Conservation (phyloP, 352 stramenopile genomes). For the Phytophthora quininea region DNA sequence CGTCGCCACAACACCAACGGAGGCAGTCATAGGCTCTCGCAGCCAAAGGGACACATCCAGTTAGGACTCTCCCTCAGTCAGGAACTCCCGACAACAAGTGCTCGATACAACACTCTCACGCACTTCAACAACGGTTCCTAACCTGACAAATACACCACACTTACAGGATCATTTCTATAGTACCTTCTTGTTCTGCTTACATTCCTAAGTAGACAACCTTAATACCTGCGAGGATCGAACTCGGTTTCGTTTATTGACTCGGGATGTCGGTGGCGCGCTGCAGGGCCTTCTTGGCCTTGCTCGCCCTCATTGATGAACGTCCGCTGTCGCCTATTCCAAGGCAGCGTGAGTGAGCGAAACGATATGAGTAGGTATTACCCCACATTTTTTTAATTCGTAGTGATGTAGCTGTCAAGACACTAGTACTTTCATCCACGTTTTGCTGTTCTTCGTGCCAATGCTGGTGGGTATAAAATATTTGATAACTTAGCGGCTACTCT, state of each 20-base stretch:
- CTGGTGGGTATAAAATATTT: too few relatives aligned
- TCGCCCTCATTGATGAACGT: constrained; percentile 35
- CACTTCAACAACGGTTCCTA: not conserved
- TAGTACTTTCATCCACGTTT: too few relatives aligned
- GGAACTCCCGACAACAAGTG: not conserved
- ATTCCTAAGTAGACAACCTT: constrained; percentile 27
- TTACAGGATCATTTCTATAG: constrained; percentile 38
- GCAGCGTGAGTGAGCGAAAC: constrained; percentile 35
- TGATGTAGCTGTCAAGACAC: too few relatives aligned
- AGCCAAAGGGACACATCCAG: not conserved
- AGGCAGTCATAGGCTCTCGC: not conserved
- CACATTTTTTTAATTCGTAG: constrained; percentile 1
- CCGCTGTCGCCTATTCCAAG: constrained; percentile 37
- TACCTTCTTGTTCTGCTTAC: too few relatives aligned
- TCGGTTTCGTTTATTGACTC: constrained; percentile 16
- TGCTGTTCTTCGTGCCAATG: too few relatives aligned
- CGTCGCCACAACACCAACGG: not conserved
- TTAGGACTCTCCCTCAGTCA: not conserved
- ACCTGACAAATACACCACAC: not conserved
- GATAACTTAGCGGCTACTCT: too few relatives aligned
- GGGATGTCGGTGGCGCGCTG: constrained; percentile 12
- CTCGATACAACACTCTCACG: not conserved
- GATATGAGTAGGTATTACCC: constrained; percentile 29
- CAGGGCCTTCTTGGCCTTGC: constrained; percentile 14
- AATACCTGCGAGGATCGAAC: constrained; percentile 22